Evolutionary conservation across 83 land plant genomes (phyloP), one percentile per base, ranked within the genome.

Genomic region (Picea abies): DNA sequence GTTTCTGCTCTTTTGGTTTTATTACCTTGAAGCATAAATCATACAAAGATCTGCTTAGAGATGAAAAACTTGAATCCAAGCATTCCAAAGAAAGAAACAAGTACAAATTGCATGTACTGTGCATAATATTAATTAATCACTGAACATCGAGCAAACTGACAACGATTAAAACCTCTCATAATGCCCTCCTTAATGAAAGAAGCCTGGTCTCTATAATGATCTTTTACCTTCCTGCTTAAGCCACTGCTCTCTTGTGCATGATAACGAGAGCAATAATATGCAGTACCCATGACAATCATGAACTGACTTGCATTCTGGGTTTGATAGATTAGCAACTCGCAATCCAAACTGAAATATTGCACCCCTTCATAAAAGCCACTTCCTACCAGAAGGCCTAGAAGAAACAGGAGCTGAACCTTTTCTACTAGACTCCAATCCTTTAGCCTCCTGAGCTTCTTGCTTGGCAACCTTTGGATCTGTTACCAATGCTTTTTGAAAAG

Each of bases 401-500:
- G 79, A 65, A 60, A 82, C 86, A 76, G 86, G 25, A 60, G 84
- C 47, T 32, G 89, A 26, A 26, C 73, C 66, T 82, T 86, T 73
- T 47, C 78, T 69, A 79, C 69, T 4, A 39, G 41, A 29, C 85
- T 73, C 58, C 62, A 41, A 16, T 73, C 78, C 89, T 77, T 82
- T 90, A 49, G 82, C 79, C 71, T 93, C 93, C 35, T 89, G 89
- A 26, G 77, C 70, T 8, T 94, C 93, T 10, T 87, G 60, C 82
- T 82, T 89, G 3, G 89, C 89, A 68, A 92, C 95, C 83, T 85
- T 91, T 23, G 96, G 99, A 82, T 95, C 94, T 6, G 84, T 85
- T 29, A 97, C 60, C 20, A 97, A 84, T 25, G 84, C 85, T 81
- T 95, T 95, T 82, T 95, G 99, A 72, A 97, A 97, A 9, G 92